Conservation (phyloP, 2,329 filamentous ascomycete genomes). For the Fusarium agapanthi region DNA sequence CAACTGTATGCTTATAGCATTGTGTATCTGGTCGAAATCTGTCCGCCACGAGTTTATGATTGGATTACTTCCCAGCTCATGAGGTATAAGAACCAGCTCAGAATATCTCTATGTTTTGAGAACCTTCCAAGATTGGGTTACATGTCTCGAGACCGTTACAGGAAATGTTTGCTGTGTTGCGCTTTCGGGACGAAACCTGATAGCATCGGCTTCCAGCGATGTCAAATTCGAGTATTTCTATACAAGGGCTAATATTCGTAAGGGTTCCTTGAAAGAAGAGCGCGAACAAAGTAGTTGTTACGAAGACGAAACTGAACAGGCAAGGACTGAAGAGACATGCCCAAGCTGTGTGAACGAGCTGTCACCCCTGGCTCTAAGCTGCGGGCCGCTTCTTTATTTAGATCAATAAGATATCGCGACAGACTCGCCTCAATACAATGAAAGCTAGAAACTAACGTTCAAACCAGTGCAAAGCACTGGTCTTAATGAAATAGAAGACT, state of each 20-base stretch:
- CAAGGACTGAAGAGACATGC: not conserved
- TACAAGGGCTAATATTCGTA: not conserved
- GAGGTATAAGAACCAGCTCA: not conserved
- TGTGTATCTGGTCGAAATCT: not conserved
- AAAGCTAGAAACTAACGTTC: not conserved
- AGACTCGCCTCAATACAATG: not conserved
- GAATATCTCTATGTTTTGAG: not conserved
- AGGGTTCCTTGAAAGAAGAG: too few species aligned
- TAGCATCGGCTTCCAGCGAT: not conserved
- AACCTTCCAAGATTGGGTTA: not conserved
- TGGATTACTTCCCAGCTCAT: not conserved
- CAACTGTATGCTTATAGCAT: not conserved
- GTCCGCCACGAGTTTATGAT: not conserved
- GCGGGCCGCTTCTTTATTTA: not conserved
- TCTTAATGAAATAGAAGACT: not conserved
- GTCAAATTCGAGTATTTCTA: too few species aligned
- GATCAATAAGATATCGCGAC: not conserved
- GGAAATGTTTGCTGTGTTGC: not conserved
- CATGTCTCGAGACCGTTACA: not conserved
- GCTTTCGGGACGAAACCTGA: not conserved
- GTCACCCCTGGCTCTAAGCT: not conserved
- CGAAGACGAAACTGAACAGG: not conserved
- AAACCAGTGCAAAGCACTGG: not conserved
- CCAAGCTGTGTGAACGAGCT: not conserved
- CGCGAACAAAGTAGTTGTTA: not conserved